A percentile compares a stretch with the other conserved stretches of the same genome.
Conservation (phyloP, 2,329 filamentous ascomycete species). For the Verticillium tricorpus region DNA sequence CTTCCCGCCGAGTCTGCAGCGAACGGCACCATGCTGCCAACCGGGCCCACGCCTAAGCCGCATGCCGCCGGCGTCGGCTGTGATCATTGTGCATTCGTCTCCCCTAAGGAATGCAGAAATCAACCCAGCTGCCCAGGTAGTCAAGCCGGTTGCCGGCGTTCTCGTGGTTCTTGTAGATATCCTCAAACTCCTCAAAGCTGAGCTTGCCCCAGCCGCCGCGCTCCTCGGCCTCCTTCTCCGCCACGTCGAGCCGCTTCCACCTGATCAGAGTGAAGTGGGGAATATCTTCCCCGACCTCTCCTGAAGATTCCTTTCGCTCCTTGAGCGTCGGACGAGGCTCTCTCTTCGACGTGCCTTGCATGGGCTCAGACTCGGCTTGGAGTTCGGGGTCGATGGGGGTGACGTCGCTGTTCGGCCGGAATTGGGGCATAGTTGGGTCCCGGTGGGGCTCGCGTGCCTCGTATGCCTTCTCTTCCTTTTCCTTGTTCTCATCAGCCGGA, state of each 20-base stretch:
- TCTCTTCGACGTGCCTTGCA: neutral
- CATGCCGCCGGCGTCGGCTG: neutral
- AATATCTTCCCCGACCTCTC: slow-evolving; percentile 13
- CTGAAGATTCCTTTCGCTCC: neutral
- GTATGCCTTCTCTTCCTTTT: slow-evolving; percentile 9
- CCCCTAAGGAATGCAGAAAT: slow-evolving; percentile 63
- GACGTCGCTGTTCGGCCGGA: slow-evolving; percentile 50
- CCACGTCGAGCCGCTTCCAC: slow-evolving; percentile 55
- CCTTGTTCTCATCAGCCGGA: neutral
- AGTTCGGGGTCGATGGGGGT: neutral
- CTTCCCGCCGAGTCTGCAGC: too few species aligned
- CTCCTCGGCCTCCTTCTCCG: slow-evolving; percentile 63
- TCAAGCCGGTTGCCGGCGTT: slow-evolving; percentile 61
- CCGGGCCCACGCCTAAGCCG: too few species aligned
- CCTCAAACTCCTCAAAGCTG: slow-evolving; percentile 74
- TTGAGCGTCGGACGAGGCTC: neutral
- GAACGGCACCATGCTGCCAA: too few species aligned
- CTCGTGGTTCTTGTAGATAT: slow-evolving; percentile 64
- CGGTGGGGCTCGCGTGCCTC: slow-evolving; percentile 13
- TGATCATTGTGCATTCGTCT: neutral
- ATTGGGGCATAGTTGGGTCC: slow-evolving; percentile 66
- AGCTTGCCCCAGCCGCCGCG: slow-evolving; percentile 79
- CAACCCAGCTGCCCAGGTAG: slow-evolving; percentile 88
- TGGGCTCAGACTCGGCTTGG: neutral
- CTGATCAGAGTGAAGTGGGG: slow-evolving; percentile 31